A percentile compares a stretch with the other conserved stretches of the same genome.
These are phyloP conservation scores for Ephemerocybe angulata DNA, from an alignment of 768 basidiomycete genomes.

Conservation along the genomic window DNA sequence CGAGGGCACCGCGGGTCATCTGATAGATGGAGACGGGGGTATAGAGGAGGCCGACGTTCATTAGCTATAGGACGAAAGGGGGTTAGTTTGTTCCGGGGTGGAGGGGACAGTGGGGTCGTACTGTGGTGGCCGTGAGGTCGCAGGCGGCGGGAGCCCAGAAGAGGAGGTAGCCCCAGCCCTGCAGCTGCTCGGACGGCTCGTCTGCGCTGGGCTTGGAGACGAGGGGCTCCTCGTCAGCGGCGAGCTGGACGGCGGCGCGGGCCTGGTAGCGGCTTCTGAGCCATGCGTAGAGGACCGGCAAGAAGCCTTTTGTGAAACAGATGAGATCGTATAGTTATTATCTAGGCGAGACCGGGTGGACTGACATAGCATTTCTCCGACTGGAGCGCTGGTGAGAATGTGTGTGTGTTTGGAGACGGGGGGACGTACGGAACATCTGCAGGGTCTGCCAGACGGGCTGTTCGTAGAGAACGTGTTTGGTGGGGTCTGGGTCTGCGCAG, in stretches of 20 bases:
- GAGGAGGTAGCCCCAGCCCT: slow-evolving; percentile 68
- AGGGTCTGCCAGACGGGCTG: slow-evolving; percentile 94
- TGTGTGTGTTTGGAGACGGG: slow-evolving; percentile 20
- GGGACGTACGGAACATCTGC: slow-evolving; percentile 77
- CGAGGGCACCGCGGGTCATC: slow-evolving; percentile 91
- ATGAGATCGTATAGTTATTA: slow-evolving; percentile 16
- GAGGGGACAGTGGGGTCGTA: slow-evolving; percentile 35
- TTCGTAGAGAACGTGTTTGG: slow-evolving; percentile 72
- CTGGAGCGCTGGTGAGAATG: slow-evolving; percentile 40
- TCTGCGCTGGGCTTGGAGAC: slow-evolving; percentile 27
- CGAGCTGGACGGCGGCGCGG: slow-evolving; percentile 53
- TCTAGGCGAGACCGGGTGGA: slow-evolving; percentile 23
- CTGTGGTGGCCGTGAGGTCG: slow-evolving; percentile 89
- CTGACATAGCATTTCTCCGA: slow-evolving; percentile 93
- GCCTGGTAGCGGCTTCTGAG: slow-evolving; percentile 37
- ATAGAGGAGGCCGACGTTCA: slow-evolving; percentile 95
- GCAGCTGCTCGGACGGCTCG: slow-evolving; percentile 44
- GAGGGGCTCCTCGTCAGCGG: slow-evolving; percentile 40
- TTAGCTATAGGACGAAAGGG: slow-evolving; percentile 43
- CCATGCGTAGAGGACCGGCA: slow-evolving; percentile 77
- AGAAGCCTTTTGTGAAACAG: slow-evolving; percentile 65
- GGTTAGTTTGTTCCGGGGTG: slow-evolving; percentile 26
- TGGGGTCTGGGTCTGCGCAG: slow-evolving; percentile 64
- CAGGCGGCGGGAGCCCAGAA: slow-evolving; percentile 87
- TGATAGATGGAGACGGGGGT: slow-evolving; percentile 98